These are phyloP conservation scores for Trichoderma gamsii DNA, from an alignment of 495 filamentous ascomycete genomes.

Conservation along the genomic window DNA sequence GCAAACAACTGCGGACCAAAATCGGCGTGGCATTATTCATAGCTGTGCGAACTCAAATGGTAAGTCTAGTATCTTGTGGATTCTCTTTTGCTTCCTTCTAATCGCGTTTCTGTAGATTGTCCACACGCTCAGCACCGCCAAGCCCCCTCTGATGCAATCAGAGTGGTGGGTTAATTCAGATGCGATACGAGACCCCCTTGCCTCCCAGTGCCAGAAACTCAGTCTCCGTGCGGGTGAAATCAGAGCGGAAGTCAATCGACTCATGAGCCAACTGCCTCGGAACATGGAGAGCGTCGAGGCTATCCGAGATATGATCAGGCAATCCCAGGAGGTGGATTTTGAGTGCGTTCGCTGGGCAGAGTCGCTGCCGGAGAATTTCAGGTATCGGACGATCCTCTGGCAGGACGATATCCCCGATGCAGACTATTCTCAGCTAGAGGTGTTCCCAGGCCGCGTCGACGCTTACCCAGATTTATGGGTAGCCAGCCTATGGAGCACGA, in stretches of 20 bases:
- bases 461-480: slow-evolving; percentile 47
- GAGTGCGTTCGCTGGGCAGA: slow-evolving; percentile 40
- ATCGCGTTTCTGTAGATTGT: slow-evolving; percentile 31
- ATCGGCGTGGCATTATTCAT: slow-evolving; percentile 44
- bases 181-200: slow-evolving; percentile 34
- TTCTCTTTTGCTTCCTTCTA: neutral
- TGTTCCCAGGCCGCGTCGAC: slow-evolving; percentile 48
- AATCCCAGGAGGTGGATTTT: slow-evolving; percentile 37
- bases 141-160: slow-evolving; percentile 37
- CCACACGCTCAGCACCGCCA: slow-evolving; percentile 40
- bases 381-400: slow-evolving; percentile 39
- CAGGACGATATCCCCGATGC: slow-evolving; percentile 33
- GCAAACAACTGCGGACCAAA: slow-evolving; percentile 43
- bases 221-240: slow-evolving; percentile 42
- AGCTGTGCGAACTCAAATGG: slow-evolving; percentile 48
- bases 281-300: slow-evolving; percentile 34
- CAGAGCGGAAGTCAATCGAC: slow-evolving; percentile 37
- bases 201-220: slow-evolving; percentile 35
- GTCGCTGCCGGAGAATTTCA: slow-evolving; percentile 35
- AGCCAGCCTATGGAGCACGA: slow-evolving; percentile 41
- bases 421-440: slow-evolving; percentile 37
- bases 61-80: slow-evolving; percentile 23
- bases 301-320: slow-evolving; percentile 36
- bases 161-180: slow-evolving; percentile 47
- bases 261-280: slow-evolving; percentile 31